A percentile compares a stretch with the other conserved stretches of the same genome.
Evolutionary conservation across 805 yeast genomes (phyloP).

Genomic region (Wickerhamomyces ciferrii): DNA sequence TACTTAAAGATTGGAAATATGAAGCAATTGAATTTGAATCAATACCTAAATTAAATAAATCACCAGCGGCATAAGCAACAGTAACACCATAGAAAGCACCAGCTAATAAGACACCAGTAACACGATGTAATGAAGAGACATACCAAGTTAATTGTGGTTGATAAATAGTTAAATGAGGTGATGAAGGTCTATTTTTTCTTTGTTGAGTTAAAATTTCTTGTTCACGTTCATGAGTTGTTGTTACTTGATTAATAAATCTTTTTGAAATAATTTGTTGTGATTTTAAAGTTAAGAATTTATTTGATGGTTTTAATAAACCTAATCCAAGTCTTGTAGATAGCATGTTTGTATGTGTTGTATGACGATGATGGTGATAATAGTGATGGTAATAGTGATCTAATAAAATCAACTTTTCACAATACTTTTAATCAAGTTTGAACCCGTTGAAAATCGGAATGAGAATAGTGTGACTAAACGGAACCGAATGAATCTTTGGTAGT

Average conservation of each 20-base stretch:
- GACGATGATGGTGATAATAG: background rate
- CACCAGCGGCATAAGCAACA: slow-evolving; percentile 65
- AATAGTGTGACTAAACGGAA: background rate
- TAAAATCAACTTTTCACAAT: too few species aligned
- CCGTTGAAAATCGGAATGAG: background rate
- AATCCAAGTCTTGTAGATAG: slow-evolving; percentile 8
- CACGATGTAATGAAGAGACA: slow-evolving; percentile 78
- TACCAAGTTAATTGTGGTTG: slow-evolving; percentile 86
- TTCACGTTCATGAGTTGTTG: slow-evolving; percentile 57
- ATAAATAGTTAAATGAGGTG: slow-evolving; percentile 89
- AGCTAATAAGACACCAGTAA: slow-evolving; percentile 82
- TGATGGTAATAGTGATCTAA: too few species aligned
- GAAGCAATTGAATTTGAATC: slow-evolving; percentile 28
- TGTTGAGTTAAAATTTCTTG: slow-evolving; percentile 70
- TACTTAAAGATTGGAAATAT: slow-evolving; percentile 51
- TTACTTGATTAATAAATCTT: slow-evolving; percentile 31
- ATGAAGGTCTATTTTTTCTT: slow-evolving; percentile 81
- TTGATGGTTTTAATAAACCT: slow-evolving; percentile 6
- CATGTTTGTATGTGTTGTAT: too few species aligned
- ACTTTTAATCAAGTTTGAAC: background rate
- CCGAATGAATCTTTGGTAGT: background rate
- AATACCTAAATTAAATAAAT: slow-evolving; percentile 49
- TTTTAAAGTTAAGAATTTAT: background rate
- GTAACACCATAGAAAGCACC: slow-evolving; percentile 75
- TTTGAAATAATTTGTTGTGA: background rate